These are phyloP conservation scores for Protea cynaroides DNA, from an alignment of 164 flowering plant species.

Conservation along the genomic window DNA sequence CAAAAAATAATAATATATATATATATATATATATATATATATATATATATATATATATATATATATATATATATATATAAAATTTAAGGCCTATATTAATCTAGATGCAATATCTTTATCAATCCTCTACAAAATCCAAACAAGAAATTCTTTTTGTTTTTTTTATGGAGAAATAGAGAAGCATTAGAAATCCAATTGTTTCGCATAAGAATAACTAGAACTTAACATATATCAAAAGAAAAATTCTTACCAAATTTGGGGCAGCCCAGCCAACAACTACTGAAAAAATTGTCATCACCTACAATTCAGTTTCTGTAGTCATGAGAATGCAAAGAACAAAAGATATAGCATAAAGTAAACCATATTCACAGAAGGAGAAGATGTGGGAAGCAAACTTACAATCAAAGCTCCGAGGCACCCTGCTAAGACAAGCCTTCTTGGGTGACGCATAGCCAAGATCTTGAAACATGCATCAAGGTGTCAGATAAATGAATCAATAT, in stretches of 20 bases:
- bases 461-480: conserved; percentile 26
- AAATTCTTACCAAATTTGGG: conserved; percentile 86
- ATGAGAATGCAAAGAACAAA: not conserved
- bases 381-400: conserved; percentile 42
- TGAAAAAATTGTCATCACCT: conserved; percentile 96
- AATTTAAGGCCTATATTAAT: too few species aligned
- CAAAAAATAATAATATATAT: too few species aligned
- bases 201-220: too few species aligned
- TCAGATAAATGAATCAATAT: conserved; percentile 7
- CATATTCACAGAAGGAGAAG: conserved; percentile 1
- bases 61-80: too few species aligned
- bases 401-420: conserved; percentile 83
- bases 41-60: too few species aligned
- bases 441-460: conserved; percentile 99
- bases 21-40: too few species aligned
- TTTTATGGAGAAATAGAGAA: too few species aligned
- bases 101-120: not conserved
- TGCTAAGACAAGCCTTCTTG: conserved; percentile 78
- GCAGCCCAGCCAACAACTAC: conserved; percentile 95
- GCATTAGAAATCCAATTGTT: too few species aligned
- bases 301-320: conserved; percentile 12
- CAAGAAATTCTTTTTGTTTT: not conserved
- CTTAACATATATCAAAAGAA: not conserved
- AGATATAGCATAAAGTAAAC: not conserved
- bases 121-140: not conserved